Conservation (phyloP, 306 rosid genomes). For the Albizia julibrissin region DNA sequence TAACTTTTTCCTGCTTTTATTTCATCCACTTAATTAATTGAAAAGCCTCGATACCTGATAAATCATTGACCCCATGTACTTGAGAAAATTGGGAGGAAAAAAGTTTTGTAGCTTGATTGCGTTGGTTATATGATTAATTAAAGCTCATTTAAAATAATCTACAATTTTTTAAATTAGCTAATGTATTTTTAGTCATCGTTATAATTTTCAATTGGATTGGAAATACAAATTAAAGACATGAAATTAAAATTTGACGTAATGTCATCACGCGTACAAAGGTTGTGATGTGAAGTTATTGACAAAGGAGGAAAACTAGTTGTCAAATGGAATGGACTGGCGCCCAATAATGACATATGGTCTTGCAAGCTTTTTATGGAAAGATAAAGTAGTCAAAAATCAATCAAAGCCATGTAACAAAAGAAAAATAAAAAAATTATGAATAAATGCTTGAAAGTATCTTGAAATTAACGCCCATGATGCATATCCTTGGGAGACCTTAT, state of each 20-base stretch:
- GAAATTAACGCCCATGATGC: conserved; percentile 9
- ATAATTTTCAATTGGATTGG: not conserved
- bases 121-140: too few species aligned
- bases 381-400: conserved; percentile 34
- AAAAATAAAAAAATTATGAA: not conserved
- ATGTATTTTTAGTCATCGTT: not conserved
- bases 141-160: too few species aligned
- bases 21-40: not conserved
- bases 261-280: conserved; percentile 25
- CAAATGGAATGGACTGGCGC: conserved; percentile 29
- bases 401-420: not conserved
- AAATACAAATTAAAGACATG: not conserved
- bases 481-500: conserved; percentile 20
- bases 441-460: conserved; percentile 16
- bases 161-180: not conserved
- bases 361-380: conserved; percentile 19
- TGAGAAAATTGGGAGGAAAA: not conserved
- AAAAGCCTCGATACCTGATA: not conserved
- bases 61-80: not conserved
- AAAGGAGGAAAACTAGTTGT: not conserved
- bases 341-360: conserved; percentile 8
- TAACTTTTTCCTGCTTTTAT: not conserved
- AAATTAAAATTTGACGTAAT: not conserved
- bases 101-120: not conserved
- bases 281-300: conserved; percentile 24